Evolutionary conservation across 176 grass and related monocot genomes (phyloP).

Genomic region (Zoysia pacifica): DNA sequence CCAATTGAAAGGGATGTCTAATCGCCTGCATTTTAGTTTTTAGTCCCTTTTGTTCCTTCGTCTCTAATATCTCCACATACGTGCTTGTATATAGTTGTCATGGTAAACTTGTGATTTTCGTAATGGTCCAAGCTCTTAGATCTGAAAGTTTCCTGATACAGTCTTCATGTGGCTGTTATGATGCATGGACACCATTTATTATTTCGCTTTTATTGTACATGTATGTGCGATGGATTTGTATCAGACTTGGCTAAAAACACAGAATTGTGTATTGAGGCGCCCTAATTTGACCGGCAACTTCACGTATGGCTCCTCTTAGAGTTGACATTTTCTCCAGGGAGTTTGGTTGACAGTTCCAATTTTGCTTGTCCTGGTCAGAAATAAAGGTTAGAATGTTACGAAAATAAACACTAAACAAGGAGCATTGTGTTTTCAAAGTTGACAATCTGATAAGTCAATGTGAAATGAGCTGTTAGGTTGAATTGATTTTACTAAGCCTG

Average conservation of each 20-base stretch:
- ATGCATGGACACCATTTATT: too few relatives aligned
- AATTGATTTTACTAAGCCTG: conserved; percentile 8
- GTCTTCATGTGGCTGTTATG: too few relatives aligned
- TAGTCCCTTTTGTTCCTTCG: neutral
- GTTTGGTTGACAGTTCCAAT: conserved; percentile 17
- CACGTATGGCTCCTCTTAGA: conserved; percentile 2
- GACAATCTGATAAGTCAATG: conserved; percentile 12
- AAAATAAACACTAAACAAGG: neutral
- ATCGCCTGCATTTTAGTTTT: neutral
- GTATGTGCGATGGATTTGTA: neutral
- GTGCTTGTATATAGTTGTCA: conserved; percentile 11
- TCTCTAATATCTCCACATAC: neutral
- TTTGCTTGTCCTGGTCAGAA: conserved; percentile 37
- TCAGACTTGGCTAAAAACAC: neutral
- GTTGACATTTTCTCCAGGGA: conserved; percentile 46
- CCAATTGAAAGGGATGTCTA: conserved; percentile 21
- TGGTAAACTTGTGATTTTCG: conserved; percentile 15
- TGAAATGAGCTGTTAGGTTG: neutral
- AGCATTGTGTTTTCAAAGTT: neutral
- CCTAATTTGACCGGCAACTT: conserved; percentile 39
- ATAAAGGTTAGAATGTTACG: neutral
- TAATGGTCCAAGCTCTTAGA: too few relatives aligned
- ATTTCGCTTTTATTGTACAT: too few relatives aligned
- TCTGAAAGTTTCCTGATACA: too few relatives aligned
- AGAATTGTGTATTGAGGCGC: neutral